Conservation (phyloP, 1,139 yeast genomes). For the Geotrichum europaeum region DNA sequence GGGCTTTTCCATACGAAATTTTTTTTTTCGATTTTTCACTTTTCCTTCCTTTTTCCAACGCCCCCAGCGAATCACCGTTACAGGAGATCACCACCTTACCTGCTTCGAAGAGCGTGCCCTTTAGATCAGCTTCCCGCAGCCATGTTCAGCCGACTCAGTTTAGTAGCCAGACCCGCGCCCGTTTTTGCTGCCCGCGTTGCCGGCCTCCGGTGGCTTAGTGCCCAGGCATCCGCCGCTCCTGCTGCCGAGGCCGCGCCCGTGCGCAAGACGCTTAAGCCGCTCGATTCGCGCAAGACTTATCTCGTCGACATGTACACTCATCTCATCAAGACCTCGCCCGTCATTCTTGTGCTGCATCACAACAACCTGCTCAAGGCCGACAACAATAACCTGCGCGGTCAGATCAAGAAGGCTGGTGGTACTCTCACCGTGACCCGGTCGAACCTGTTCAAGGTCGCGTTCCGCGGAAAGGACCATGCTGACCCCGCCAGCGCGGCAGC, state of each 20-base stretch:
- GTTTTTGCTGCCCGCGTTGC: not conserved
- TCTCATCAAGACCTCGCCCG: conserved; percentile 59
- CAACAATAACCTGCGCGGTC: conserved; percentile 55
- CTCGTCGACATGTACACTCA: conserved; percentile 72
- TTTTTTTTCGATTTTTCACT: not conserved
- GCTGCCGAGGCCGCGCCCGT: conserved; percentile 1
- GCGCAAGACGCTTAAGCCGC: conserved; percentile 17
- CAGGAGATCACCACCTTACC: not conserved
- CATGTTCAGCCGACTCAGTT: conserved; percentile 7
- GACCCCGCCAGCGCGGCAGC: conserved; percentile 74
- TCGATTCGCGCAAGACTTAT: conserved; percentile 60
- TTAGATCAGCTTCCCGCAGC: not conserved
- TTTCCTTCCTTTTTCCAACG: not conserved
- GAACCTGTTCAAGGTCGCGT: conserved; percentile 64
- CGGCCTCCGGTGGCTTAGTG: not conserved
- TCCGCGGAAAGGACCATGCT: conserved; percentile 57
- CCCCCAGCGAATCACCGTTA: conserved; percentile 9
- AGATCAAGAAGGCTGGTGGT: conserved; percentile 59
- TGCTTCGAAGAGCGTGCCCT: not conserved
- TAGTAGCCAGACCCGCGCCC: not conserved
- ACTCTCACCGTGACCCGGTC: conserved; percentile 61
- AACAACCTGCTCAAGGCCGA: conserved; percentile 71
- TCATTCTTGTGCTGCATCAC: conserved; percentile 74
- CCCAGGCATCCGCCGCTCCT: not conserved
- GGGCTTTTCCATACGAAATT: not conserved